Percentiles rank a stretch among this genome's conserved stretches.
These are phyloP conservation scores for Teratosphaeria destructans DNA, from an alignment of 2,329 filamentous ascomycete genomes.

Conservation along the genomic window DNA sequence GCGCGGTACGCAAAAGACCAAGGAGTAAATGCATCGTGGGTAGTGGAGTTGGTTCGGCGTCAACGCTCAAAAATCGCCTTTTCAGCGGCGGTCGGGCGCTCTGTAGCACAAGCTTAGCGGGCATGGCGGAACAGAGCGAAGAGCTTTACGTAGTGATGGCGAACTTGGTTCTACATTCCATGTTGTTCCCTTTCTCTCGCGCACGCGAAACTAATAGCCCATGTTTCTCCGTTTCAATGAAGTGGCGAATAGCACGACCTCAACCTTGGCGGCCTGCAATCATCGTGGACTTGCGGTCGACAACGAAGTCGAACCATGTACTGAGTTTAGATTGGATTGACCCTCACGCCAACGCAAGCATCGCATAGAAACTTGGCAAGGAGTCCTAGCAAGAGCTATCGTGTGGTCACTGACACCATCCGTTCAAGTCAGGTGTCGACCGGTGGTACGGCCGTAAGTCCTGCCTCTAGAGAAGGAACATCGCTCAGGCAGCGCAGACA, in stretches of 20 bases:
- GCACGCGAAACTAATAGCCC: neutral
- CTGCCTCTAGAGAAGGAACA: too few relatives aligned
- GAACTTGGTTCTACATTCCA: neutral
- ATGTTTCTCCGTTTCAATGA: neutral
- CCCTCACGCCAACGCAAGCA: too few relatives aligned
- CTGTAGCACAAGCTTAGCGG: constrained; percentile 13
- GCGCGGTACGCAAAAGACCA: constrained; percentile 99
- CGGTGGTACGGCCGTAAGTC: too few relatives aligned
- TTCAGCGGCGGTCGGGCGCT: constrained; percentile 11
- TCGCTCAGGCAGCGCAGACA: neutral
- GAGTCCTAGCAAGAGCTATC: too few relatives aligned
- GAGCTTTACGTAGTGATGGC: neutral
- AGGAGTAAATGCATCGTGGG: constrained; percentile 50
- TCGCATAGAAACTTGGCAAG: too few relatives aligned
- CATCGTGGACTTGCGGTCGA: too few relatives aligned
- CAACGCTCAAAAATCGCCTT: constrained; percentile 14
- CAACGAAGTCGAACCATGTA: too few relatives aligned
- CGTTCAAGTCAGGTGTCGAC: too few relatives aligned
- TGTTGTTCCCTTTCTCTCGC: neutral
- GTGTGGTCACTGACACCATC: too few relatives aligned
- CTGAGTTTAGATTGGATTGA: too few relatives aligned
- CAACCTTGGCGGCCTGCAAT: too few relatives aligned
- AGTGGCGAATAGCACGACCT: too few relatives aligned
- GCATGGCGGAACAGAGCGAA: constrained; percentile 1
- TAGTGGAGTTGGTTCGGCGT: constrained; percentile 22